These are phyloP conservation scores for Ophiostoma novo-ulmi DNA, from an alignment of 2,329 filamentous ascomycete genomes.

Conservation along the genomic window DNA sequence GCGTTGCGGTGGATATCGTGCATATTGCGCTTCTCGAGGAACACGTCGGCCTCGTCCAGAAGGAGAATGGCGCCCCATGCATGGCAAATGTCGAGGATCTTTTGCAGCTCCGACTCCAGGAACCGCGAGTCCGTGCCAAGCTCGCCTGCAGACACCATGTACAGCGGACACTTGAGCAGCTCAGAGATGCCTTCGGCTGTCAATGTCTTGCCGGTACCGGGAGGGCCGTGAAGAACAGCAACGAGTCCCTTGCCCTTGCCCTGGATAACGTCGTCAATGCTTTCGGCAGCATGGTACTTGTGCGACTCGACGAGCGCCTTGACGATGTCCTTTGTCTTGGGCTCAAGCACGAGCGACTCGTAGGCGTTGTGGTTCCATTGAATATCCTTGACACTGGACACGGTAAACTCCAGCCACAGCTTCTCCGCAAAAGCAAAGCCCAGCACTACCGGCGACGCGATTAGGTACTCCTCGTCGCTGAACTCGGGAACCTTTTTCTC, in stretches of 20 bases:
- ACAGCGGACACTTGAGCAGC: slow-evolving; percentile 43
- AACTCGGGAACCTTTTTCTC: slow-evolving; percentile 50
- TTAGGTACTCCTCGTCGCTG: slow-evolving; percentile 75
- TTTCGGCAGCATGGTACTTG: slow-evolving; percentile 73
- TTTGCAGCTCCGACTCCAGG: slow-evolving; percentile 45
- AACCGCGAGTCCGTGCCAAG: slow-evolving; percentile 42
- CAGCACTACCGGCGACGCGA: slow-evolving; percentile 76
- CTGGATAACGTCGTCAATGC: slow-evolving; percentile 75
- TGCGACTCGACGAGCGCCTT: slow-evolving; percentile 79
- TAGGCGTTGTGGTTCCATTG: slow-evolving; percentile 81
- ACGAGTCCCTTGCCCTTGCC: slow-evolving; percentile 86
- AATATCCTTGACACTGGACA: slow-evolving; percentile 74
- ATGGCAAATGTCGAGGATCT: slow-evolving; percentile 44
- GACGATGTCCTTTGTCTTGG: slow-evolving; percentile 60
- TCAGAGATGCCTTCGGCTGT: slow-evolving; percentile 41
- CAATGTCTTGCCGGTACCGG: slow-evolving; percentile 45
- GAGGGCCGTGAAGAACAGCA: slow-evolving; percentile 70
- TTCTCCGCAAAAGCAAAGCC: slow-evolving; percentile 87
- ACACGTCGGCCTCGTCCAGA: slow-evolving; percentile 51
- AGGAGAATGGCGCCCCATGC: slow-evolving; percentile 49
- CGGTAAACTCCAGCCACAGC: slow-evolving; percentile 81
- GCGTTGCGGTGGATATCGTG: slow-evolving; percentile 46
- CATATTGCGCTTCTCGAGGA: slow-evolving; percentile 44
- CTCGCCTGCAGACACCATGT: slow-evolving; percentile 52
- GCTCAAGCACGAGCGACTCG: slow-evolving; percentile 68